Evolutionary conservation across 768 basidiomycete genomes (phyloP).

Genomic region (Leccinum uliginosum): DNA sequence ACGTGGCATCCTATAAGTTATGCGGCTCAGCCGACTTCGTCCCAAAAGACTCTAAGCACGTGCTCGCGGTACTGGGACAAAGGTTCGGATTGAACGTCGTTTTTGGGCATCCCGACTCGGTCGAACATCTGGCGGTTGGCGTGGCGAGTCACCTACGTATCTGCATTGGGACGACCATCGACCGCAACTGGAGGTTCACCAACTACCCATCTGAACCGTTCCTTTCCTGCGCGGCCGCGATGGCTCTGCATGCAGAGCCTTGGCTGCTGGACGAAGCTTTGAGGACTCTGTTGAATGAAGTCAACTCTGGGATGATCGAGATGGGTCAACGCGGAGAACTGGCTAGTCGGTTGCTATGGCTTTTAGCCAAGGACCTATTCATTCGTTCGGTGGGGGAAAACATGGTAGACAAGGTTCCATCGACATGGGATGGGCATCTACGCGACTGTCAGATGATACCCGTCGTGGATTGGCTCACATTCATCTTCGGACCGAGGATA

Average conservation of each 20-base stretch:
- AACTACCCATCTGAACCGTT: constrained; percentile 15
- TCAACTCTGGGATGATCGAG: constrained; percentile 9
- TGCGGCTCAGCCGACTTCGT: neutral
- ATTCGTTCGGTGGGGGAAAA: neutral
- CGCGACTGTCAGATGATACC: neutral
- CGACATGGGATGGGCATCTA: constrained; percentile 2
- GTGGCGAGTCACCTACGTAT: constrained; percentile 14
- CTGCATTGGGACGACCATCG: constrained; percentile 3
- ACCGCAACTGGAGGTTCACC: constrained; percentile 11
- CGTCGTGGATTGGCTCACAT: neutral
- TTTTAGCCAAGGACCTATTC: constrained; percentile 3
- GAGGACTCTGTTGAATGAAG: neutral
- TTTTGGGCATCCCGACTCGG: constrained; percentile 2
- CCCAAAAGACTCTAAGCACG: neutral
- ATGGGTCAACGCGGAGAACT: constrained; percentile 4
- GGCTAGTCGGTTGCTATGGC: constrained; percentile 4
- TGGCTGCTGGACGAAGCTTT: neutral
- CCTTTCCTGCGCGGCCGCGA: constrained; percentile 10
- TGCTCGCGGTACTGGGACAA: constrained; percentile 2
- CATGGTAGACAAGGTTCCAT: neutral
- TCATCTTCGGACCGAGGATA: neutral
- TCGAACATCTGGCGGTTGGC: neutral
- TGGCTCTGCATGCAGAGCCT: neutral
- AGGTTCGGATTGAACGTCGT: constrained; percentile 2
- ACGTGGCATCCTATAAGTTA: neutral